These are phyloP conservation scores for Chrysanthemum seticuspe DNA, from an alignment of 129 eudicot genomes.

Conservation along the genomic window DNA sequence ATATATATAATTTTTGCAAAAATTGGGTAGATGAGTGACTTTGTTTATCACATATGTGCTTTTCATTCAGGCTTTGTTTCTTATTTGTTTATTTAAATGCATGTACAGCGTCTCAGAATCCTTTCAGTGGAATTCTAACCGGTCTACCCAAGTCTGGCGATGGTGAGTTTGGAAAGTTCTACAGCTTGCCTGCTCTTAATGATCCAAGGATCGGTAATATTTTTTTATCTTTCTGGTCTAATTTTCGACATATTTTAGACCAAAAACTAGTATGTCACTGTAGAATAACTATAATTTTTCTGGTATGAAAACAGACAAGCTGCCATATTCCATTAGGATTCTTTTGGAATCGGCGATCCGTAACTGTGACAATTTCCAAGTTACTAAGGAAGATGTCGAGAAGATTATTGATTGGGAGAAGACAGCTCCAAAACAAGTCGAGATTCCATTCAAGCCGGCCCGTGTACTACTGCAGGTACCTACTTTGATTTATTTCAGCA, in stretches of 20 bases:
- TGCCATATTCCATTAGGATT: constrained; percentile 88
- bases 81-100: constrained; percentile 14
- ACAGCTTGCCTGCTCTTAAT: constrained; percentile 86
- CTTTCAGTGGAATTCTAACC: constrained; percentile 67
- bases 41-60: too few species aligned
- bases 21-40: too few species aligned
- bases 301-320: constrained; percentile 57
- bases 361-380: constrained; percentile 92
- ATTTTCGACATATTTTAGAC: background rate
- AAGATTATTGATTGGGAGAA: constrained; percentile 94
- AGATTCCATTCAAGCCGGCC: constrained; percentile 96
- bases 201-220: constrained; percentile 83
- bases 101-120: constrained; percentile 72
- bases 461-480: constrained; percentile 90
- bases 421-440: constrained; percentile 81
- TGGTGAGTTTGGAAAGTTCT: constrained; percentile 93
- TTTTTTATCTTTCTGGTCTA: background rate
- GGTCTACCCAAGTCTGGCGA: constrained; percentile 94
- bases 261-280: background rate
- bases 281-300: background rate
- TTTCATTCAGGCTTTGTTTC: background rate
- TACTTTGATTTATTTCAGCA: constrained; percentile 13
- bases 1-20: too few species aligned
- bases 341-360: constrained; percentile 91
- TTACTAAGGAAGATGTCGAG: constrained; percentile 82